These are phyloP conservation scores for Camellia sinensis DNA, from an alignment of 148 eudicot genomes.

Conservation along the genomic window DNA sequence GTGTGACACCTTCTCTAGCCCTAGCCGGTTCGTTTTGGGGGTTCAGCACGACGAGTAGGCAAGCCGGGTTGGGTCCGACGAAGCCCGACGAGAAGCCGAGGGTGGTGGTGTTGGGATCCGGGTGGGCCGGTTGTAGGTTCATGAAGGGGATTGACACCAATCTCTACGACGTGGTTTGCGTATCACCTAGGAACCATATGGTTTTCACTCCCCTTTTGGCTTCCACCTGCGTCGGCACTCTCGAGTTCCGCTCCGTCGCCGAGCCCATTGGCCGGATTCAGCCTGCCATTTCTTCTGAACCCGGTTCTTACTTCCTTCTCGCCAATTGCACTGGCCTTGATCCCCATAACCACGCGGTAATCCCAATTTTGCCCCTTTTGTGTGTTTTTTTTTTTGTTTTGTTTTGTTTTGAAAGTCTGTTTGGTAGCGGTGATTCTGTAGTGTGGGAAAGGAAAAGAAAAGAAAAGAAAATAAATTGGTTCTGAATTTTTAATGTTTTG, in stretches of 20 bases:
- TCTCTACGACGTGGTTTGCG: constrained; percentile 74
- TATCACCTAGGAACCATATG: constrained; percentile 96
- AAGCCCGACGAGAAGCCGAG: constrained; percentile 78
- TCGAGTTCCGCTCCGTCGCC: constrained; percentile 93
- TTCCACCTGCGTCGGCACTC: constrained; percentile 91
- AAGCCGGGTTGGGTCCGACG: constrained; percentile 68
- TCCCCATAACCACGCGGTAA: constrained; percentile 60
- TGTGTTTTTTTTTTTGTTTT: no score
- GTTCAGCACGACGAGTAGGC: constrained; percentile 5
- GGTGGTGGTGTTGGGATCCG: constrained; percentile 82
- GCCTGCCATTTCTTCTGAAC: constrained; percentile 81
- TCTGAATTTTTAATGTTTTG: neutral
- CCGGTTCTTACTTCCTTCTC: constrained; percentile 75
- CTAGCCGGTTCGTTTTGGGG: constrained; percentile 20
- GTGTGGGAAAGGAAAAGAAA: neutral
- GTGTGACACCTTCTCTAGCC: constrained; percentile 5
- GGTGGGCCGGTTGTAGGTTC: constrained; percentile 96
- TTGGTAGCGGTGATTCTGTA: neutral
- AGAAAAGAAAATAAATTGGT: neutral
- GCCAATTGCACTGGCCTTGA: constrained; percentile 69
- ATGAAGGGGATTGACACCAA: constrained; percentile 75
- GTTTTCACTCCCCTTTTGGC: constrained; percentile 92
- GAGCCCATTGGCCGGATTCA: constrained; percentile 89
- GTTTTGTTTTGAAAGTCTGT: constrained; percentile 7
- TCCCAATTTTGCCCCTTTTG: neutral